phyloP scores from a whole-genome alignment of 306 rosid genomes.

The Glycine tomentella region DNA sequence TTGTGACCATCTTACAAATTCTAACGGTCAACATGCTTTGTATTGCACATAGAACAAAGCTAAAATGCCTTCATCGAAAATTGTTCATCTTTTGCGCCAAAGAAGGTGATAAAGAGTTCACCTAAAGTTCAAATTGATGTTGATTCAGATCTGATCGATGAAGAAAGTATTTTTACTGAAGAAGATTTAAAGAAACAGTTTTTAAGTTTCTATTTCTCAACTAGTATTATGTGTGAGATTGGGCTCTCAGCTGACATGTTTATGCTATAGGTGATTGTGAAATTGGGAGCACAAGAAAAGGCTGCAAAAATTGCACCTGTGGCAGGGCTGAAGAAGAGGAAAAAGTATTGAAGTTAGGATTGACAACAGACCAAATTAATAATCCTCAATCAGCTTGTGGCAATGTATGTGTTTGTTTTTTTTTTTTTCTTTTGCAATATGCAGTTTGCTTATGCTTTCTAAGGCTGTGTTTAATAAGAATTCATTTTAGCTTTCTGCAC shows the following conservation, averaged over 20 bases:
- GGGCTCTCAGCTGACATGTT: conserved; percentile 34
- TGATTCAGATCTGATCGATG: conserved; percentile 90
- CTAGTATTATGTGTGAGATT: conserved; percentile 11
- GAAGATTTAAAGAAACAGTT: conserved; percentile 75
- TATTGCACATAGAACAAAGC: conserved; percentile 65
- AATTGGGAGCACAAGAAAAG: conserved; percentile 85
- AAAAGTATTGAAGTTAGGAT: conserved; percentile 76
- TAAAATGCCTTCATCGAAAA: conserved; percentile 78
- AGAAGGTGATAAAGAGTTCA: conserved; percentile 59
- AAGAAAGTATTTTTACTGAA: conserved; percentile 85
- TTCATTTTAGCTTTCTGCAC: conserved; percentile 13
- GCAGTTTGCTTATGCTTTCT: neutral
- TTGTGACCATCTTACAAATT: neutral
- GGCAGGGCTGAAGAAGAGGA: conserved; percentile 96
- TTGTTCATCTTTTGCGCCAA: conserved; percentile 76
- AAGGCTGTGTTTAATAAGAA: conserved; percentile 12
- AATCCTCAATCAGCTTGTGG: conserved; percentile 90
- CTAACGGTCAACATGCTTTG: conserved; percentile 8
- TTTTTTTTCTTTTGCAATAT: neutral
- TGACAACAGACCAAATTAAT: conserved; percentile 71
- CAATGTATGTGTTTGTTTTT: conserved; percentile 58
- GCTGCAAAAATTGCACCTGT: conserved; percentile 91
- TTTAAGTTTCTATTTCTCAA: conserved; percentile 35
- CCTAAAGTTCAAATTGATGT: conserved; percentile 71
- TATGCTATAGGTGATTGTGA: conserved; percentile 80